Evolutionary conservation across 148 eudicot species (phyloP).

Genomic region (Chenopodium berlandieri): DNA sequence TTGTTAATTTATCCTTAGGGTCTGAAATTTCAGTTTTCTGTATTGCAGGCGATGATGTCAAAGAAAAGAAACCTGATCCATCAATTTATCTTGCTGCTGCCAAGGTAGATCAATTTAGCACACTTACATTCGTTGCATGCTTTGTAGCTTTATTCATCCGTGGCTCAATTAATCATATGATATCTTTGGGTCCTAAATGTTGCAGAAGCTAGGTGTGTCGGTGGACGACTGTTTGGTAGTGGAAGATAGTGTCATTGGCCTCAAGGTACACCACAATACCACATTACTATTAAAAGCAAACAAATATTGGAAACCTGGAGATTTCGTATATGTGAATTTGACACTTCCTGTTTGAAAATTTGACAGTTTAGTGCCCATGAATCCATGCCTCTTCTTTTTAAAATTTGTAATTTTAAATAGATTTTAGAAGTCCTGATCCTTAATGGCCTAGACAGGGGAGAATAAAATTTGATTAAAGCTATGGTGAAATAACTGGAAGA

Average conservation of each 20-base stretch:
- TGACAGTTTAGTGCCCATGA: not conserved
- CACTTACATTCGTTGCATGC: not conserved
- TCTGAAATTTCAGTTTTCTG: constrained; percentile 5
- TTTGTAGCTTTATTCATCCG: not conserved
- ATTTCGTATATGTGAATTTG: not conserved
- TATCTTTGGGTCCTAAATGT: constrained; percentile 13
- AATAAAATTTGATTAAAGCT: not conserved
- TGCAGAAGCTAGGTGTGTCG: constrained; percentile 74
- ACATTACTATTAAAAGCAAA: not conserved
- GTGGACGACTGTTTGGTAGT: constrained; percentile 76
- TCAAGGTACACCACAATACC: constrained; percentile 57
- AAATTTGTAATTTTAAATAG: not conserved
- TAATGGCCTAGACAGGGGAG: not conserved
- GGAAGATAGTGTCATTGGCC: constrained; percentile 94
- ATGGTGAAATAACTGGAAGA: not conserved
- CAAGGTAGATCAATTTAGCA: constrained; percentile 40
- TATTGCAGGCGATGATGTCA: constrained; percentile 88
- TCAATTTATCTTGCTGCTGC: constrained; percentile 80
- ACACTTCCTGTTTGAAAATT: not conserved
- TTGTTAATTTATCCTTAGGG: not conserved
- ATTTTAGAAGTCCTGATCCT: not conserved
- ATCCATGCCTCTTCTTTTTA: not conserved
- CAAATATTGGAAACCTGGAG: not conserved
- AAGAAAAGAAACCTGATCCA: constrained; percentile 97
- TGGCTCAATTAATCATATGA: not conserved